Conservation (phyloP, 2,329 filamentous ascomycete genomes). For the Aspergillus sp. region DNA sequence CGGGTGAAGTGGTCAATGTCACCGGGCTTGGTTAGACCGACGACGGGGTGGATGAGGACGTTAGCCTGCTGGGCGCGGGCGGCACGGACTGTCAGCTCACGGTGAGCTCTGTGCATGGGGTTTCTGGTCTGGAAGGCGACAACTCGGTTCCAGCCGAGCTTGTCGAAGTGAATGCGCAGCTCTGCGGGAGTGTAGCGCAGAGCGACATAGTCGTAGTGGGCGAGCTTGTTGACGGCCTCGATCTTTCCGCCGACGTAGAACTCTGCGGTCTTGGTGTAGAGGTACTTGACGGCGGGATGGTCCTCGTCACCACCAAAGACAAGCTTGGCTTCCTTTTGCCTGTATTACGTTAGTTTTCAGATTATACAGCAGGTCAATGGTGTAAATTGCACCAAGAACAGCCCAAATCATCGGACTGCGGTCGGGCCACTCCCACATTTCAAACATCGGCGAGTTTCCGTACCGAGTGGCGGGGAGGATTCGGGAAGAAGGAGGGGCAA, state of each 20-base stretch:
- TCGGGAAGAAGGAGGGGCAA: too few species aligned
- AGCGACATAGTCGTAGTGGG: slow-evolving; percentile 98
- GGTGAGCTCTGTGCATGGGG: slow-evolving; percentile 97
- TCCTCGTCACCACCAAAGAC: slow-evolving; percentile 90
- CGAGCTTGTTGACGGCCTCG: slow-evolving; percentile 86
- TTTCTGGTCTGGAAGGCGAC: slow-evolving; percentile 99
- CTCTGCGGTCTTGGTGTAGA: slow-evolving; percentile 72
- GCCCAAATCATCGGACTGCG: too few species aligned
- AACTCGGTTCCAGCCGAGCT: slow-evolving; percentile 92
- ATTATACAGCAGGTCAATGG: too few species aligned
- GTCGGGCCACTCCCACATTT: neutral
- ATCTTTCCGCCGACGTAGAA: slow-evolving; percentile 95
- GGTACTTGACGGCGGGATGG: slow-evolving; percentile 87
- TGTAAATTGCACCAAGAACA: too few species aligned
- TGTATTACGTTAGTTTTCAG: slow-evolving; percentile 30
- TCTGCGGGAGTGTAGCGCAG: slow-evolving; percentile 93
- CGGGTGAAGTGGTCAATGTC: slow-evolving; percentile 99
- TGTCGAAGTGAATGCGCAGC: slow-evolving; percentile 94
- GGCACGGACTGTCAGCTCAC: slow-evolving; percentile 94
- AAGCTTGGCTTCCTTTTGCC: slow-evolving; percentile 79
- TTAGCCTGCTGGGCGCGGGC: slow-evolving; percentile 95
- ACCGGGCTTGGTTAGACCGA: slow-evolving; percentile 96
- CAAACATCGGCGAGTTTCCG: neutral
- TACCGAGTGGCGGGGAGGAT: too few species aligned
- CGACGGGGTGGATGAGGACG: slow-evolving; percentile 97